Conservation (phyloP, 169 alveolate genomes). For the Eimeria tenella region DNA sequence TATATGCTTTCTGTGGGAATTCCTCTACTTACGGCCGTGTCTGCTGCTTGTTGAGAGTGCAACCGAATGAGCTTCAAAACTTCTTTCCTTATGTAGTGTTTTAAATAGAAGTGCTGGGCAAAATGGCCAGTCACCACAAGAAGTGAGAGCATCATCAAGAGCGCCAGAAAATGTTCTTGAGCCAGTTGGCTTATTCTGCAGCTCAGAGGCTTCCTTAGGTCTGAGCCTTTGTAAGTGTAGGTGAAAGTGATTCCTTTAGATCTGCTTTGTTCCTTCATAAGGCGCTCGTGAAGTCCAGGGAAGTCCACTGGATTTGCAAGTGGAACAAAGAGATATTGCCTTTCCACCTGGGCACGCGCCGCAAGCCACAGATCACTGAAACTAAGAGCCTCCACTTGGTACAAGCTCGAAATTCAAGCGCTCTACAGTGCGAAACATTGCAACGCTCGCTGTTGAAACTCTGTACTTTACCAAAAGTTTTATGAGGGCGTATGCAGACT, state of each 20-base stretch:
- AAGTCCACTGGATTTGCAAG: constrained; percentile 59
- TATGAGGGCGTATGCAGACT: too few species aligned
- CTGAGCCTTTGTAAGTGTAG: constrained; percentile 49
- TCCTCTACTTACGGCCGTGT: constrained; percentile 3
- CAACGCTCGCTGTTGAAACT: background rate
- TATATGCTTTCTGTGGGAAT: constrained; percentile 22
- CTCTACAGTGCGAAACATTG: background rate
- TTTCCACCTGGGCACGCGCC: constrained; percentile 38
- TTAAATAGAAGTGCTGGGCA: constrained; percentile 2
- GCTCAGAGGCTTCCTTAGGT: background rate
- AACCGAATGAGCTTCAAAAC: constrained; percentile 29
- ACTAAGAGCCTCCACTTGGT: too few species aligned
- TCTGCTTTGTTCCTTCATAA: constrained; percentile 53
- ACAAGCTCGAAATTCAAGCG: background rate
- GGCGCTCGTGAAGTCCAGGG: constrained; percentile 59
- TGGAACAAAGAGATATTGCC: constrained; percentile 22
- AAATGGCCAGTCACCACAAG: background rate
- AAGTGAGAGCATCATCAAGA: background rate
- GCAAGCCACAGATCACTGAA: background rate
- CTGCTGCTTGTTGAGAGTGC: constrained; percentile 21
- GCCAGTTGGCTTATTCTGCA: constrained; percentile 12
- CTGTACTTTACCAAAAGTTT: too few species aligned
- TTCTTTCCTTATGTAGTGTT: constrained; percentile 37
- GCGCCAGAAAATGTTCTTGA: constrained; percentile 1
- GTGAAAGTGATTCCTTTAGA: constrained; percentile 34